phyloP scores from a whole-genome alignment of 2,329 filamentous ascomycete genomes.

The Alternaria brassicae region DNA sequence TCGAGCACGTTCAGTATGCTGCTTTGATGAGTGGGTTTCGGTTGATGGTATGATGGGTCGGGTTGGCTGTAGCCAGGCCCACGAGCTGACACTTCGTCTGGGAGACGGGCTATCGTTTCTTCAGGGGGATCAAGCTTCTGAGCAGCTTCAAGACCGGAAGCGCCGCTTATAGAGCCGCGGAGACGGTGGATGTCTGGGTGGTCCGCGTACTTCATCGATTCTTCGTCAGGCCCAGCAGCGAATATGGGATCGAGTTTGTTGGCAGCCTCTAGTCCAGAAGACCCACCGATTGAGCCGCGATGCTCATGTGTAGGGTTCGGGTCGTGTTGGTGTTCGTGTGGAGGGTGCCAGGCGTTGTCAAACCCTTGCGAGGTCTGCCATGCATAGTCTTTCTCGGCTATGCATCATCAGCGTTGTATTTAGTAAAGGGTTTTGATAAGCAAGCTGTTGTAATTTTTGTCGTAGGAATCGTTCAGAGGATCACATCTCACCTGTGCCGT shows the following conservation, averaged over 20 bases:
- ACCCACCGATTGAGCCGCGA: conserved; percentile 22
- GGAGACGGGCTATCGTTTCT: neutral
- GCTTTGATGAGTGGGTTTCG: conserved; percentile 12
- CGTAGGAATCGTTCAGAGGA: neutral
- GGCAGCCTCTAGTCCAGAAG: conserved; percentile 14
- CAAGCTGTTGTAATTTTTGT: neutral
- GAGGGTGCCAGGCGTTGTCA: neutral
- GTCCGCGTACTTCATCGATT: conserved; percentile 15
- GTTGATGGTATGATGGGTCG: conserved; percentile 6
- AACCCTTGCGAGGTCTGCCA: conserved; percentile 8
- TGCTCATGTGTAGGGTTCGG: conserved; percentile 14
- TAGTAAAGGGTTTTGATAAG: neutral
- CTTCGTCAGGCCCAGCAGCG: conserved; percentile 3
- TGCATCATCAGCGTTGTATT: neutral
- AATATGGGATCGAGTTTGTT: conserved; percentile 26
- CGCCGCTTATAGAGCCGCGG: conserved; percentile 18
- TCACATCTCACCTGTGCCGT: conserved; percentile 17
- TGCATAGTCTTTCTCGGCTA: conserved; percentile 2
- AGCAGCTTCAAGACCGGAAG: conserved; percentile 9
- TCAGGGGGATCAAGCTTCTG: conserved; percentile 22
- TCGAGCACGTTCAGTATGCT: conserved; percentile 6
- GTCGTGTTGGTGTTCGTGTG: conserved; percentile 5
- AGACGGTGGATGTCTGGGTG: conserved; percentile 14
- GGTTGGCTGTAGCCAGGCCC: conserved; percentile 12
- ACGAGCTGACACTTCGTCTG: conserved; percentile 1